Conservation (phyloP, 2,329 filamentous ascomycete species). For the Amauroascus niger region DNA sequence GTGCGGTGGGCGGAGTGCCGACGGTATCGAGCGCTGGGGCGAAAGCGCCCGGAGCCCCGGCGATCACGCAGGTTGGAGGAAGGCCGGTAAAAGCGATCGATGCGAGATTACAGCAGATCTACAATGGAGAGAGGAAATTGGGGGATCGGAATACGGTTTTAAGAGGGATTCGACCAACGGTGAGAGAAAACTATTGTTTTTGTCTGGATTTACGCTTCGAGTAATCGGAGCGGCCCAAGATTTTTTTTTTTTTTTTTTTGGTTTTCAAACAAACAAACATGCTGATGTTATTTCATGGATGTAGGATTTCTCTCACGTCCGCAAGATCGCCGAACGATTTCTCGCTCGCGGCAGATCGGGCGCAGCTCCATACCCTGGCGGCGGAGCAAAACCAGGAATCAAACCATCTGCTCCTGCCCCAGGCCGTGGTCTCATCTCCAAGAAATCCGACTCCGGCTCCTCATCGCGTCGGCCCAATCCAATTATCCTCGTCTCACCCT, state of each 20-base stretch:
- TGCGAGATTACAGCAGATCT: constrained; percentile 75
- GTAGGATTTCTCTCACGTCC: constrained; percentile 88
- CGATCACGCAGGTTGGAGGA: constrained; percentile 31
- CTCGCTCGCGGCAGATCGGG: constrained; percentile 47
- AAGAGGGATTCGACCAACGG: constrained; percentile 77
- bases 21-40: constrained; percentile 29
- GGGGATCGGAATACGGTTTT: constrained; percentile 85
- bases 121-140: constrained; percentile 81
- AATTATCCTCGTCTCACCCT: constrained; percentile 94
- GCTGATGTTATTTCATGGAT: background rate
- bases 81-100: constrained; percentile 62
- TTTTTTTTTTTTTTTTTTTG: background rate
- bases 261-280: background rate
- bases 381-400: constrained; percentile 24
- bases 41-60: constrained; percentile 34
- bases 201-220: too few species aligned
- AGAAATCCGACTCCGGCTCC: constrained; percentile 43
- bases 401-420: constrained; percentile 29
- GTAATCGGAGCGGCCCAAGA: too few species aligned
- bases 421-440: constrained; percentile 31
- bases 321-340: constrained; percentile 72
- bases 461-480: constrained; percentile 54
- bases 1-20: constrained; percentile 38
- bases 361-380: constrained; percentile 29
- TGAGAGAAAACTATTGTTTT: constrained; percentile 35